These are phyloP conservation scores for Plectosphaerella sp. DNA, from an alignment of 2,329 filamentous ascomycete genomes.

Conservation along the genomic window DNA sequence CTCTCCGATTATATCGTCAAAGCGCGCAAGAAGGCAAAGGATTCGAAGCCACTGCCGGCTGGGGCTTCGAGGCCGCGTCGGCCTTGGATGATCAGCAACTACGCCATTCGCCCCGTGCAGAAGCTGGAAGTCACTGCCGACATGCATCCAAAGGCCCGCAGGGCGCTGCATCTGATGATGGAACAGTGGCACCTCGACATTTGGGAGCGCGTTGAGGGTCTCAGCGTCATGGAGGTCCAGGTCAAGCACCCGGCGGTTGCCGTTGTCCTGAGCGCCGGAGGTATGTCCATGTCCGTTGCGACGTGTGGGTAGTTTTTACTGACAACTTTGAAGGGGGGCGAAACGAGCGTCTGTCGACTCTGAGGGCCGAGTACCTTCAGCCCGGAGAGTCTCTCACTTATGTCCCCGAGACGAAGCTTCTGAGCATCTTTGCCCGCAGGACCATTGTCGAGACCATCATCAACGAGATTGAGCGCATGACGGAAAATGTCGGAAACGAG, in stretches of 20 bases:
- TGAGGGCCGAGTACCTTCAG: not conserved
- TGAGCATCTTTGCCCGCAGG: conserved; percentile 32
- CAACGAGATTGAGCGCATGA: conserved; percentile 12
- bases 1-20: conserved; percentile 35
- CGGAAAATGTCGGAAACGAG: not conserved
- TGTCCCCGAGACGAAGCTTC: conserved; percentile 2
- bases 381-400: not conserved
- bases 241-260: conserved; percentile 18
- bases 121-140: not conserved
- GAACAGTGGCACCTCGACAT: conserved; percentile 46
- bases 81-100: not conserved
- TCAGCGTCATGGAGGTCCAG: conserved; percentile 35
- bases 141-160: conserved; percentile 30
- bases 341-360: not conserved
- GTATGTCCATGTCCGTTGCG: not conserved
- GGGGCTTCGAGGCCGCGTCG: not conserved
- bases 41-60: not conserved
- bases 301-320: not conserved
- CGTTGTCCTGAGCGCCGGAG: not conserved
- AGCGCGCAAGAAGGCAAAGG: not conserved
- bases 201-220: conserved; percentile 35
- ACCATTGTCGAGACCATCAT: conserved; percentile 29
- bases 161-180: conserved; percentile 39
- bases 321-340: not conserved
- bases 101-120: conserved; percentile 16